Evolutionary conservation across 2,329 filamentous ascomycete species (phyloP), one percentile per base, ranked within the genome.

Genomic region (Botrytis fragariae): DNA sequence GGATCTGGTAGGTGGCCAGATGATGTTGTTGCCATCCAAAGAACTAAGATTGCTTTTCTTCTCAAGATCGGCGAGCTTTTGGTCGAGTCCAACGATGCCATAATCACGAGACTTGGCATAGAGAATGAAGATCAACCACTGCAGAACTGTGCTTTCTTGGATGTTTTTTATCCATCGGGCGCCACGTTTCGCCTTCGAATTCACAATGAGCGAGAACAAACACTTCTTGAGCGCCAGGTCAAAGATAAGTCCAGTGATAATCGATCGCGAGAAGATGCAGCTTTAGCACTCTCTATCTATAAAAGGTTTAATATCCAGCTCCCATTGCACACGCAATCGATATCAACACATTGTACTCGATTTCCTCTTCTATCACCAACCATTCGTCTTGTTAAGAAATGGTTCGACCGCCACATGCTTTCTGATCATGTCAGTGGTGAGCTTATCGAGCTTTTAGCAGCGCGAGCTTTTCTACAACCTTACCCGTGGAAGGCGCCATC

Each of bases 1-100:
- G 93, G 92, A 7, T 98, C 96, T 10, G 91, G 90, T 63, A 92
- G 93, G 77, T 99, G 96, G 96, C 96, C 96, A 0, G 95, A 98
- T 80, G 94, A 97, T 79, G 84, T 98, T 14, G 89, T 89, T 5
- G 95, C 95, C 8, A 97, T 98, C 72, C 96, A 99, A 81, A 90
- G 94, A 79, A 95, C 94, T 20, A 99, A 99, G 82, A 88, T 97
- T 57, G 96, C 97, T 5, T 97, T 99, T 80, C 86, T 93, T 16
- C 82, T 92, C 14, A 91, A 90, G 78, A 86, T 93, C 71, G 85
- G 86, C 18, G 87, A 89, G 71, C 83, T 96, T 6, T 84, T 98
- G 5, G 89, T 88, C 72, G 86, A 88, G 29, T 83, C 86, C 4
- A 88, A 91, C 57, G 85, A 87, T 14, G 86, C 85, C 60, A 86